phyloP scores from a whole-genome alignment of 2,329 filamentous ascomycete species.

The Calonectria pseudoturangicola region DNA sequence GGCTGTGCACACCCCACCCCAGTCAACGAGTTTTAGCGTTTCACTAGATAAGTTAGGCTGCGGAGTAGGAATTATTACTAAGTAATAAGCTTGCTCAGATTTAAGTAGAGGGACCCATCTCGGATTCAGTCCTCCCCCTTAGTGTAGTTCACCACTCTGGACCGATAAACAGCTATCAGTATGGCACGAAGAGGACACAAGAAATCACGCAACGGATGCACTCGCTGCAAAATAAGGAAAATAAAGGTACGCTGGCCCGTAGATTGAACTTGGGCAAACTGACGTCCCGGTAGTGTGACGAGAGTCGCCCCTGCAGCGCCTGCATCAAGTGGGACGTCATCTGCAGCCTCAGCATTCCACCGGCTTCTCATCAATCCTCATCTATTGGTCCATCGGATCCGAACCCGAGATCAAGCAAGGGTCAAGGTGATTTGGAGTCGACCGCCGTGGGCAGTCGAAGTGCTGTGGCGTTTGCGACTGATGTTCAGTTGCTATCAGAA shows the following conservation, averaged over 20 bases:
- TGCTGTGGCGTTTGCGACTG: too few relatives aligned
- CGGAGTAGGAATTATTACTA: background rate
- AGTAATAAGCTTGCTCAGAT: background rate
- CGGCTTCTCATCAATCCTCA: background rate
- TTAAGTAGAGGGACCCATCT: conserved; percentile 2
- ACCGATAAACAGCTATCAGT: background rate
- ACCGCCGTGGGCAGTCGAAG: too few relatives aligned
- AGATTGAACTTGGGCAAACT: background rate
- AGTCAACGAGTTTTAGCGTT: too few relatives aligned
- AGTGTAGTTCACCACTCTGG: conserved; percentile 16
- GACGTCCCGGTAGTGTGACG: conserved; percentile 28
- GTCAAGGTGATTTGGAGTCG: too few relatives aligned
- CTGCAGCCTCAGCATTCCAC: conserved; percentile 11
- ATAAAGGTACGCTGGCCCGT: conserved; percentile 14
- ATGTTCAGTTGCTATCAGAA: background rate
- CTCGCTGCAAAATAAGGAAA: conserved; percentile 29
- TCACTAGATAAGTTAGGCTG: too few relatives aligned
- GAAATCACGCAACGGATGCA: conserved; percentile 34
- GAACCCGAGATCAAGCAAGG: background rate
- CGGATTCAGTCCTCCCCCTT: background rate
- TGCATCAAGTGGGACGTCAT: conserved; percentile 21
- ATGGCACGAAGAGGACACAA: conserved; percentile 34
- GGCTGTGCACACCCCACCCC: background rate
- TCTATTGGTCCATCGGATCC: background rate
- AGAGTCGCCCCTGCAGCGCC: conserved; percentile 33